Percentiles rank a stretch among this genome's conserved stretches.
Conservation (phyloP, 73 alveolate species). For the Effrenium voratum region DNA sequence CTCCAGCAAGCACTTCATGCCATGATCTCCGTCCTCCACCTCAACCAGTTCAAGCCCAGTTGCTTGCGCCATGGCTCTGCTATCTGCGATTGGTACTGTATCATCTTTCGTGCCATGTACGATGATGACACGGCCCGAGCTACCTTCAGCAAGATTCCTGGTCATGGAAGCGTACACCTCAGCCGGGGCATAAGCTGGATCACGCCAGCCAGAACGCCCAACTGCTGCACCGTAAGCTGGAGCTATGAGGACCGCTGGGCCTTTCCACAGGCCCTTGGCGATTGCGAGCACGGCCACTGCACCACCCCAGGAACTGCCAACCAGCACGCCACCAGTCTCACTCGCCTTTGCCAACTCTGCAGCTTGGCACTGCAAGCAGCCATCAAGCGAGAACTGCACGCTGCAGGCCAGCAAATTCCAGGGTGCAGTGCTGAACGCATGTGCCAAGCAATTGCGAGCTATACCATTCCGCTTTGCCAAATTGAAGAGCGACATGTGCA, state of each 20-base stretch:
- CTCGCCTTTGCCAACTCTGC: not conserved
- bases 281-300: slow-evolving; percentile 75
- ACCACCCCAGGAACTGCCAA: slow-evolving; percentile 90
- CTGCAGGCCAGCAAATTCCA: slow-evolving; percentile 74
- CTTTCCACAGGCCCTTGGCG: slow-evolving; percentile 63
- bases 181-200: not conserved
- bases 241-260: slow-evolving; percentile 57
- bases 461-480: slow-evolving; percentile 28
- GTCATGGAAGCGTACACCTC: slow-evolving; percentile 31
- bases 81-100: slow-evolving; percentile 55
- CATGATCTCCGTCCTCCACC: slow-evolving; percentile 65
- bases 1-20: slow-evolving; percentile 62
- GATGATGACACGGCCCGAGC: slow-evolving; percentile 6
- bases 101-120: slow-evolving; percentile 73
- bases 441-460: slow-evolving; percentile 28
- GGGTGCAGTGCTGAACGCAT: slow-evolving; percentile 31
- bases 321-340: not conserved
- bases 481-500: slow-evolving; percentile 70
- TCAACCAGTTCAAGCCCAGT: slow-evolving; percentile 31
- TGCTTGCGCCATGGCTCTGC: slow-evolving; percentile 45
- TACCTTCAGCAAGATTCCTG: not conserved
- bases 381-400: slow-evolving; percentile 25
- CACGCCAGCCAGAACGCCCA: not conserved
- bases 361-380: slow-evolving; percentile 45
- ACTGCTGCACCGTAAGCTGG: slow-evolving; percentile 60